Evolutionary conservation across 2,329 filamentous ascomycete species (phyloP), one percentile per base, ranked within the genome.

Genomic region (Chaetomiaceae sp.): DNA sequence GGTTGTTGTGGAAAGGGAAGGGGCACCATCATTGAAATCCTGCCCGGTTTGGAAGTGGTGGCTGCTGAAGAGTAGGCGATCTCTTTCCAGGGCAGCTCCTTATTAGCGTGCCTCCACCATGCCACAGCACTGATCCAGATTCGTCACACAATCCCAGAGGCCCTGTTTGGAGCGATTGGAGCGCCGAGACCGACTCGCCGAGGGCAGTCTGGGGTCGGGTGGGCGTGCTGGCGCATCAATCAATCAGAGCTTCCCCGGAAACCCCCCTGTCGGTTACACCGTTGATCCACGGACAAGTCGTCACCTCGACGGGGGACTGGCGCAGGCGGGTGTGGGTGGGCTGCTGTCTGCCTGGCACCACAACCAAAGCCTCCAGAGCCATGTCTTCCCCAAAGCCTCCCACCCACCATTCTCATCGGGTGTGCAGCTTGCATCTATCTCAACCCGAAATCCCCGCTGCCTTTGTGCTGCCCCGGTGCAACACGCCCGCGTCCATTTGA

Each of bases 381-480:
- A 43, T 40, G 34, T 43, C 45, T 29, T 21, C 38, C 46, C 47
- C 37, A 47, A 37, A 37, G 42, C 20, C 30, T 42, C 40, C 42
- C 48, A 40, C 49, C 51, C 54, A 53, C 53, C 48, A 54, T 47
- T 58, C 40, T 23, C 34, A 57, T 53, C 56, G 53, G 47, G 49
- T 37, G 20, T 57, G 53, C 54, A 55, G 57, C 57, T 49, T 53
- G 61, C 58, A 62, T 60, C 34, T 57, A 62, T 60, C 34, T 57
- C 53, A 52, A 57, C 60, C 55, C 51, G 53, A 61, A 44, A 30
- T 40, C 27, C 41, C 41, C 25, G 42, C 40, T 44, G 36, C 45
- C 25, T 46, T 46, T 46, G 48, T 53, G 25, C 29, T 34, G 32
- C 51, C 51, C 46, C 44, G 37, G 46, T 45, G 32, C 43, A 16